A percentile compares a stretch with the other conserved stretches of the same genome.
Evolutionary conservation across 345 rosid species (phyloP).

Genomic region (Hypericum androsaemum): DNA sequence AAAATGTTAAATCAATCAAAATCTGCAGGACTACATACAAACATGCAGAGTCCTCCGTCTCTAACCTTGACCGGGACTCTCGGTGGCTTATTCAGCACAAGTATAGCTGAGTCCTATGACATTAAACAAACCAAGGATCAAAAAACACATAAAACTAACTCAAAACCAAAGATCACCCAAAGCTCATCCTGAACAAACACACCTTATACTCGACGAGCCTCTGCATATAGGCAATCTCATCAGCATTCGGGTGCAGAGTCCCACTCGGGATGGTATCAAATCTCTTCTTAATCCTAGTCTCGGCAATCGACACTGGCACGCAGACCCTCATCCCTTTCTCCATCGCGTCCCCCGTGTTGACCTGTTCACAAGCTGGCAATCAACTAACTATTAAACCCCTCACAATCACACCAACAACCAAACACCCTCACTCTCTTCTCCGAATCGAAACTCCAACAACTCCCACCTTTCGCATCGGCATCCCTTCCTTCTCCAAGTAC

Average conservation of each 20-base stretch:
- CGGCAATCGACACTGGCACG: conserved; percentile 68
- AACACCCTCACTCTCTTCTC: neutral
- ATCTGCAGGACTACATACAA: neutral
- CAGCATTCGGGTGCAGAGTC: conserved; percentile 81
- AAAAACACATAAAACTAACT: conserved; percentile 5
- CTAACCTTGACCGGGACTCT: conserved; percentile 81
- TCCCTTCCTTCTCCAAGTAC: no score
- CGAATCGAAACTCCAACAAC: no score
- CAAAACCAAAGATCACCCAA: neutral
- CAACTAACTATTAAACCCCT: conserved; percentile 26
- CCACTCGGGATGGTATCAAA: conserved; percentile 83
- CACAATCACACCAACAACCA: neutral
- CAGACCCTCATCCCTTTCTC: conserved; percentile 50
- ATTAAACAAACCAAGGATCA: conserved; percentile 3
- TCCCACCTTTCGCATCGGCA: no score
- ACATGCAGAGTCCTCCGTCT: neutral
- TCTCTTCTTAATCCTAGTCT: conserved; percentile 63
- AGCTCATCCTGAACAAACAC: conserved; percentile 9
- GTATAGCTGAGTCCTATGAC: conserved; percentile 63
- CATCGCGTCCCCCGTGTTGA: conserved; percentile 62
- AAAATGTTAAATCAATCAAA: conserved; percentile 6
- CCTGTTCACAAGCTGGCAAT: conserved; percentile 39
- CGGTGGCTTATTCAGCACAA: conserved; percentile 86
- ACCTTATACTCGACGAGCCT: conserved; percentile 90
- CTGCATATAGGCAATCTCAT: conserved; percentile 75